A percentile compares a stretch with the other conserved stretches of the same genome.
Conservation (phyloP, 192 early-diverging fungal genomes). For the Coemansia sp. region DNA sequence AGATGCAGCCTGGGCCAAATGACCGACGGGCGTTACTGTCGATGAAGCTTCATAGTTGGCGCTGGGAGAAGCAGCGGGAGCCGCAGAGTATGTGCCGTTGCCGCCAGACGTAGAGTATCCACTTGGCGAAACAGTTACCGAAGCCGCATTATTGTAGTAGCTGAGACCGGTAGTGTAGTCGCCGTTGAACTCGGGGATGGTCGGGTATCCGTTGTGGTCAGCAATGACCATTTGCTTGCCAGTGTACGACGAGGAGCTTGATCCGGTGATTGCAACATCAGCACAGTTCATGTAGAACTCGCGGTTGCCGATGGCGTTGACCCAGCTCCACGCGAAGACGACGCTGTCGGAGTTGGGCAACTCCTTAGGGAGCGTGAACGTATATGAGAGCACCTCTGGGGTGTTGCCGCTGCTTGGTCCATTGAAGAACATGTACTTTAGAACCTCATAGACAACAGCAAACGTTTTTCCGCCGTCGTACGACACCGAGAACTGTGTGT, state of each 20-base stretch:
- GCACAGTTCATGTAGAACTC: slow-evolving; percentile 80
- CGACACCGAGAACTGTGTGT: slow-evolving; percentile 63
- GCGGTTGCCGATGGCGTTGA: slow-evolving; percentile 69
- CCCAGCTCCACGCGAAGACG: slow-evolving; percentile 70
- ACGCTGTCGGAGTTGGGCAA: slow-evolving; percentile 52
- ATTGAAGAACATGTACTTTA: slow-evolving; percentile 52
- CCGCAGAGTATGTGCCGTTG: not conserved
- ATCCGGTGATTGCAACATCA: slow-evolving; percentile 67
- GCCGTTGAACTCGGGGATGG: slow-evolving; percentile 58
- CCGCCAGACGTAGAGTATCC: slow-evolving; percentile 9
- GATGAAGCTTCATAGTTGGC: slow-evolving; percentile 6
- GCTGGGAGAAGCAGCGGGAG: not conserved
- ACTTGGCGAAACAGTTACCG: slow-evolving; percentile 45
- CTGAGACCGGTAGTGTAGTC: slow-evolving; percentile 35
- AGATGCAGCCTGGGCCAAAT: not conserved
- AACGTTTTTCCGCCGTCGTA: slow-evolving; percentile 58
- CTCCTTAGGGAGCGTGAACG: slow-evolving; percentile 57
- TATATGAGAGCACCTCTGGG: slow-evolving; percentile 22
- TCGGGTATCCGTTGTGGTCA: slow-evolving; percentile 57
- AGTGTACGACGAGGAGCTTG: slow-evolving; percentile 34
- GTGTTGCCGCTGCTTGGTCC: slow-evolving; percentile 17
- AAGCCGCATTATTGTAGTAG: slow-evolving; percentile 23
- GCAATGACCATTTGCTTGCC: slow-evolving; percentile 60
- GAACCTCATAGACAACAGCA: slow-evolving; percentile 57
- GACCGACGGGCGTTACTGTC: not conserved